Base-by-base conservation (phyloP, 306 rosid genomes). In the Gynostemma pentaphyllum region DNA sequence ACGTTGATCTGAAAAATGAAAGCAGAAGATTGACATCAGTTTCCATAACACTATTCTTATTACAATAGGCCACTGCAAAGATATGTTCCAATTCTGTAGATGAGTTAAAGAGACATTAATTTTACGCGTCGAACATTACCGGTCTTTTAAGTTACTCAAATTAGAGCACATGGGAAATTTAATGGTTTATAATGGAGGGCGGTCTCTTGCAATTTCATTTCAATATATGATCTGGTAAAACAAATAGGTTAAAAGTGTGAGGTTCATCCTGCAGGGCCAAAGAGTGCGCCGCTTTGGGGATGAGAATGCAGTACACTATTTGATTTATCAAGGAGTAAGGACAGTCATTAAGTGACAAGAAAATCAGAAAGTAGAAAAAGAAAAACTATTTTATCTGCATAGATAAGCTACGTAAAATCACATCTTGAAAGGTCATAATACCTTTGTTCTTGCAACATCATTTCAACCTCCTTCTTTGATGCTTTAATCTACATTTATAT, bases 371-470 rank as follows among this genome's bases (percentile, higher is more conserved):
- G 16, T 32, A 29, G 7, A 18, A 30, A 30, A 8, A 22, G 36
- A 1, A 53, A 53, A 15, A 27, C 30, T 55, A 32, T 29, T n/a
- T 9, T 36, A 55, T 32, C 27, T 34, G n/a, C 26, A 30, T 55
- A 55, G 5, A 30, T 18, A 55, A 24, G 19, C 24, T 51, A 10
- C n/a, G n/a, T n/a, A 66, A 57, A 51, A 5, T 60, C 41, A 61
- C 65, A 80, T 79, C 64, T 62, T 34, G 72, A 71, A 45, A 30
- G 60, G 69, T 72, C 69, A 68, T n/a, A n/a, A n/a, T 41, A 91
- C 97, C 97, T 87, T 62, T 83, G 86, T 63, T 87, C 96, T 77
- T 75, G 82, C 74, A 91, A 85, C 92, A 83, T 91, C 77, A 24
- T 76, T 76, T 82, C 96, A 49, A 82, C 87, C 81, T 91, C 97